Base-by-base conservation (phyloP, 2,329 filamentous ascomycete genomes). In the Ascocoryne sarcoides region DNA sequence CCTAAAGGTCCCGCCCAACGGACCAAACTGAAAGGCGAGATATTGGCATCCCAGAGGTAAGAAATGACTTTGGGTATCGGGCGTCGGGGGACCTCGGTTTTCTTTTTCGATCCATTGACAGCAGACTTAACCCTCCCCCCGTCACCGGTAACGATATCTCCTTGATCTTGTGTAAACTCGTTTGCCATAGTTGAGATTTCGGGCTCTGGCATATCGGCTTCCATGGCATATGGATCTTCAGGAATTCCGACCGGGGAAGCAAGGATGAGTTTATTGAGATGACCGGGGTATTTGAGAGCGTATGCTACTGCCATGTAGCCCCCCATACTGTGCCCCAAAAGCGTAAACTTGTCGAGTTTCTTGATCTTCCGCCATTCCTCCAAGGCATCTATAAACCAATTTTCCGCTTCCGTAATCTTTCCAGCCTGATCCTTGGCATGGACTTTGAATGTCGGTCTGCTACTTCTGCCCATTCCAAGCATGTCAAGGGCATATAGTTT, bases 271-370 rank as follows among this genome's bases (percentile, higher is more conserved):
- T 98, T 98, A 66, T 98, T 95, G 23, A 98, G 66, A 51, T 78
- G 85, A 10, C 90, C 90, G 0, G 92, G 92, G 57, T 98, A 98
- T 62, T 98, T 98, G 44, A 96, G 71, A 1, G 92, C 89, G 59
- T 98, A 98, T 15, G 88, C 89, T 0, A 94, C 83, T 4, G 90
- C 88, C 60, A 98, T 82, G 59, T 98, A 98, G 4, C 92, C 92
- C 40, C 92, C 92, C 34, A 98, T 70, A 33, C 85, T 94, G 66
- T 98, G 92, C 1, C 90, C 92, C 5, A 96, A 71, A 3, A 98
- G 71, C 0, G 92, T 98, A 59, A 98, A 95, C 49, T 83, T 82
- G 36, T 98, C 88, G 36, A 98, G 85, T 30, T 90, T 89, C 48
- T 82, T 80, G 59, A 86, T 77, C 52, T 86, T 75, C 42, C 92